Evolutionary conservation across 495 filamentous ascomycete species (phyloP), one percentile per base, ranked within the genome.

Genomic region (Polyplosphaeria fusca): DNA sequence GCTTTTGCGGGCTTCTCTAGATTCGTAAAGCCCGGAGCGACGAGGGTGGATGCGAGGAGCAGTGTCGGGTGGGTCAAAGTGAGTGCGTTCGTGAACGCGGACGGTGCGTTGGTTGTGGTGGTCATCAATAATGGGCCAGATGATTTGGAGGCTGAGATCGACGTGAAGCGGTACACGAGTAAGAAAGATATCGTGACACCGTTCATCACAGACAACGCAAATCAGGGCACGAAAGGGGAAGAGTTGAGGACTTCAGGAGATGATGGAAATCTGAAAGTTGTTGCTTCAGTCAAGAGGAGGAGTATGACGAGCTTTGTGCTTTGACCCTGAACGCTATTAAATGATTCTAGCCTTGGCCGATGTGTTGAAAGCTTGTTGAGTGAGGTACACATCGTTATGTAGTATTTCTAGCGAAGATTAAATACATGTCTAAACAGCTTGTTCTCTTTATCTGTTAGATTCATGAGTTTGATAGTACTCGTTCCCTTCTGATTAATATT

Each of bases 1-100:
- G 77, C 77, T 1, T 76, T 79, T 50, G 77, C 77, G 11, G 72
- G 74, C 62, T 67, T 61, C 30, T 77, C 72, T 38, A 59, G 73
- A 19, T 73, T 71, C 49, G 70, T 79, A 16, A 67, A 76, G n/a
- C 76, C 74, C 0, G 78, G 78, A 0, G 76, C 77, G 5, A 62
- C 60, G 23, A 70, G 77, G 11, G 58, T 81, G 26, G 69, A 63
- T 20, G 72, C 75, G 1, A 55, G 66, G 4, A 70, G 68, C 0
- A 68, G 52, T 32, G 35, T 65, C 22, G 45, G 65, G 37, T 64
- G 58, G 25, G 68, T 78, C 16, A 68, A 67, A 22, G 69, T 73
- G 24, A 74, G 73, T 24, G 76, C 77, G 1, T 80, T 79, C 46
- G 63, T 67, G 54, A 81, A 80, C 49, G 62, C 62, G 0, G 74